phyloP scores from a whole-genome alignment of 2,329 filamentous ascomycete species.

The Metarhizium rileyi region DNA sequence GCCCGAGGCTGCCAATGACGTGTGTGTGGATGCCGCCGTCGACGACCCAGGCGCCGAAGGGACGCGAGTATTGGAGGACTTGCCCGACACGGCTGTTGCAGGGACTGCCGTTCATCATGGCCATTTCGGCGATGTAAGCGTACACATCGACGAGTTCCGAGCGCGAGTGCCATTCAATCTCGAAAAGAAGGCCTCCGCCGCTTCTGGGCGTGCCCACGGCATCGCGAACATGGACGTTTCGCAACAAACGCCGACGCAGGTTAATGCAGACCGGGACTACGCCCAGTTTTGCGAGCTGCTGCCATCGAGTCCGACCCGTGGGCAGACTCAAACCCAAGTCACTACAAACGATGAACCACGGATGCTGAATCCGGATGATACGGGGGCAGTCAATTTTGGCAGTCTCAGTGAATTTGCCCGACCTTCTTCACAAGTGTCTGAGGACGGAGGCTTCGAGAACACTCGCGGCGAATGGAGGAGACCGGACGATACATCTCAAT shows the following conservation, averaged over 20 bases:
- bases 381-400: conserved; percentile 39
- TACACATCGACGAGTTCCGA: conserved; percentile 7
- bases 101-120: conserved; percentile 4
- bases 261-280: conserved; percentile 48
- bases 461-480: conserved; percentile 29
- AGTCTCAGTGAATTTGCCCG: conserved; percentile 24
- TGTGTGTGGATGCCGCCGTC: conserved; percentile 1
- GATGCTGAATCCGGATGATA: conserved; percentile 37
- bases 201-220: not conserved
- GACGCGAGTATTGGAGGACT: conserved; percentile 1
- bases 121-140: not conserved
- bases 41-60: not conserved
- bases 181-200: not conserved
- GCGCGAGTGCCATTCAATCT: conserved; percentile 1
- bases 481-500: conserved; percentile 23
- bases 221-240: conserved; percentile 31
- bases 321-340: conserved; percentile 19
- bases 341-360: conserved; percentile 20
- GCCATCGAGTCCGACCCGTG: conserved; percentile 18
- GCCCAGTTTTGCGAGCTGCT: conserved; percentile 28
- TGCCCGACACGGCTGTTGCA: conserved; percentile 3
- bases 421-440: conserved; percentile 31
- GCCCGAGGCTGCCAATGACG: conserved; percentile 2
- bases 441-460: conserved; percentile 30
- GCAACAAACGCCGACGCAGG: conserved; percentile 45